Evolutionary conservation across 2,329 filamentous ascomycete genomes (phyloP).

Genomic region (Sclerotiophoma versabilis): DNA sequence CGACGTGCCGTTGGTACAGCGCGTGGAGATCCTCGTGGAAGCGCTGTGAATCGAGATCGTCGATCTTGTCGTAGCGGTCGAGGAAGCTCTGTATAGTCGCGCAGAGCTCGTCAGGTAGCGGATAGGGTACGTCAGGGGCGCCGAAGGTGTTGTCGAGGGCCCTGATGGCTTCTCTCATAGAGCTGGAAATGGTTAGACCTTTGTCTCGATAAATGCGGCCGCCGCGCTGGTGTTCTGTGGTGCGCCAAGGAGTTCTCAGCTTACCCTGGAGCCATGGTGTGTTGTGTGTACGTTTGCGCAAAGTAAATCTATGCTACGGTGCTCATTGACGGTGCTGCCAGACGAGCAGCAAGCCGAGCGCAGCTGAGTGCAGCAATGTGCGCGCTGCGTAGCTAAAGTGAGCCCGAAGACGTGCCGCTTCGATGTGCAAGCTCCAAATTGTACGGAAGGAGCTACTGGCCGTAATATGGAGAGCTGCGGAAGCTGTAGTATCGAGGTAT

Average conservation of each 20-base stretch:
- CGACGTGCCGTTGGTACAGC: conserved; percentile 71
- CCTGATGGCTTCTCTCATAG: conserved; percentile 58
- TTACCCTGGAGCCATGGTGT: conserved; percentile 16
- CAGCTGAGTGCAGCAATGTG: not conserved
- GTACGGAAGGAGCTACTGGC: not conserved
- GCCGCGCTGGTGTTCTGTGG: not conserved
- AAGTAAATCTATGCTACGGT: not conserved
- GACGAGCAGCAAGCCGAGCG: not conserved
- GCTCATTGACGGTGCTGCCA: conserved; percentile 4
- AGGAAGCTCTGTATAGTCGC: conserved; percentile 71
- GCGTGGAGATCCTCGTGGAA: conserved; percentile 75
- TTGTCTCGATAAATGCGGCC: not conserved
- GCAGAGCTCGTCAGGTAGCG: conserved; percentile 71
- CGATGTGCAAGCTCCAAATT: not conserved
- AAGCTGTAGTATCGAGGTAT: conserved; percentile 8
- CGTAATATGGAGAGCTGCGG: not conserved
- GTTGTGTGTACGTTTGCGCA: conserved; percentile 3
- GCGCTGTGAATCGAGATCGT: conserved; percentile 73
- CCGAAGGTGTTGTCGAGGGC: conserved; percentile 55
- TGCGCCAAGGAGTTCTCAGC: not conserved
- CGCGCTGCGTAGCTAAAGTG: not conserved
- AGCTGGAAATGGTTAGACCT: conserved; percentile 41
- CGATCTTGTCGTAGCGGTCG: conserved; percentile 70
- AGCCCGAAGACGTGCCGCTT: not conserved
- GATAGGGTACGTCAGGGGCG: conserved; percentile 53